Conservation (phyloP, 257 asterid species). For the Solanum dulcamara region DNA sequence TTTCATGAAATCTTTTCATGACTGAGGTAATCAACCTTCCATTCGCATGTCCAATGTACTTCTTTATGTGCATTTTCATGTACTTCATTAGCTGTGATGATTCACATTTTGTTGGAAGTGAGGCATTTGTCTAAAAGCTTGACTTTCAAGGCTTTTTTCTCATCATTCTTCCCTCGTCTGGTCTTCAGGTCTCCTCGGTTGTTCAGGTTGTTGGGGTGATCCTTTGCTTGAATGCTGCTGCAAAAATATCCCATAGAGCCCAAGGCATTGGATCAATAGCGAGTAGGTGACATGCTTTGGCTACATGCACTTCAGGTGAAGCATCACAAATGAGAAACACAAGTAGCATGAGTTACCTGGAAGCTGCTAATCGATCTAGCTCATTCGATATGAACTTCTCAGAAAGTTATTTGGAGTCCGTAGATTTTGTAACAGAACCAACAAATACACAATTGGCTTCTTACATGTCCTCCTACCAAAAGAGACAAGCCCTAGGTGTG, state of each 20-base stretch:
- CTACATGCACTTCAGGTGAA: slow-evolving; percentile 44
- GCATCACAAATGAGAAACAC: slow-evolving; percentile 30
- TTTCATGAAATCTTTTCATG: background rate
- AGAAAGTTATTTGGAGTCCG: slow-evolving; percentile 63
- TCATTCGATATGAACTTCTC: slow-evolving; percentile 29
- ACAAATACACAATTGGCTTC: slow-evolving; percentile 46
- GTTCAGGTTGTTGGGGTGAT: slow-evolving; percentile 62
- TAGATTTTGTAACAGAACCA: slow-evolving; percentile 41
- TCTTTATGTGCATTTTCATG: background rate
- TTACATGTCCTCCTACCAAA: slow-evolving; percentile 68
- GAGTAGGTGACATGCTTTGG: slow-evolving; percentile 65
- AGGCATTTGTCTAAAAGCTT: background rate
- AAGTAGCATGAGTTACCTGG: slow-evolving; percentile 24
- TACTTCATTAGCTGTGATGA: background rate
- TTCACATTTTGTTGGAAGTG: background rate
- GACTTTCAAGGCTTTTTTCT: background rate
- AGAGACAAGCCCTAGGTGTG: slow-evolving; percentile 76
- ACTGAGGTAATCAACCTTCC: background rate
- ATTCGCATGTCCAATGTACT: background rate
- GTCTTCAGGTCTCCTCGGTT: slow-evolving; percentile 51
- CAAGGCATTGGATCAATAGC: slow-evolving; percentile 62
- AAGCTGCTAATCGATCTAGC: slow-evolving; percentile 5
- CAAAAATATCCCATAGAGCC: slow-evolving; percentile 76
- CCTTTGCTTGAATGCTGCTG: slow-evolving; percentile 68
- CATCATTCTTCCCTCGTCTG: slow-evolving; percentile 7